Conservation (phyloP, 1,284 basidiomycete genomes). For the Farysia itapuensis region DNA sequence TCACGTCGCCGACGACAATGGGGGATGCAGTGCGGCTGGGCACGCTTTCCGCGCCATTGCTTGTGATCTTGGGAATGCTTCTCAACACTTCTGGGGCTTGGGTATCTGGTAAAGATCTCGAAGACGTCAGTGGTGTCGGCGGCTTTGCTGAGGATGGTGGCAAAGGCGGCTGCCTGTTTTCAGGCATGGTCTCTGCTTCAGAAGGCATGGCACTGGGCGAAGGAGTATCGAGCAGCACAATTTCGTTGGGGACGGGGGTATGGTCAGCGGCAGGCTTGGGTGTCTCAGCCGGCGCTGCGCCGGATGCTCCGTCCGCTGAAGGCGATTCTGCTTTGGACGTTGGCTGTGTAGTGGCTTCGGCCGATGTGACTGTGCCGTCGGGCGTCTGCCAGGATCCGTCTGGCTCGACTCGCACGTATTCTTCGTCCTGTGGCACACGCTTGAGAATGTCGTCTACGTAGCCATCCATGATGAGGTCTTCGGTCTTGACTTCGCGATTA, state of each 20-base stretch:
- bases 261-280: slow-evolving; percentile 9
- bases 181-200: background rate
- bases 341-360: slow-evolving; percentile 6
- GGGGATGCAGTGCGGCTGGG: slow-evolving; percentile 14
- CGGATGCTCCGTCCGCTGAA: slow-evolving; percentile 2
- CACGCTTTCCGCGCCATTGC: slow-evolving; percentile 11
- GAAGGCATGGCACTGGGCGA: slow-evolving; percentile 9
- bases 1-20: slow-evolving; percentile 10
- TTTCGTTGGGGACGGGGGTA: slow-evolving; percentile 9
- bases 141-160: slow-evolving; percentile 1
- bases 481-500: slow-evolving; percentile 73
- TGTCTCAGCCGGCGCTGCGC: slow-evolving; percentile 5
- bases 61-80: background rate
- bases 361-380: slow-evolving; percentile 71
- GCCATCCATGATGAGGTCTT: slow-evolving; percentile 89
- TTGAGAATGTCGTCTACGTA: slow-evolving; percentile 75
- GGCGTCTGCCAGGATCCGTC: slow-evolving; percentile 93
- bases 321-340: slow-evolving; percentile 8
- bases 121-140: background rate
- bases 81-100: too few relatives aligned
- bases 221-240: slow-evolving; percentile 29
- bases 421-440: slow-evolving; percentile 74
- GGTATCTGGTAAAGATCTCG: background rate
- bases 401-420: slow-evolving; percentile 89
- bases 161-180: background rate